Percentiles rank a stretch among this genome's conserved stretches.
phyloP scores from a whole-genome alignment of 2,329 filamentous ascomycete genomes.

The Exserohilum turcica region DNA sequence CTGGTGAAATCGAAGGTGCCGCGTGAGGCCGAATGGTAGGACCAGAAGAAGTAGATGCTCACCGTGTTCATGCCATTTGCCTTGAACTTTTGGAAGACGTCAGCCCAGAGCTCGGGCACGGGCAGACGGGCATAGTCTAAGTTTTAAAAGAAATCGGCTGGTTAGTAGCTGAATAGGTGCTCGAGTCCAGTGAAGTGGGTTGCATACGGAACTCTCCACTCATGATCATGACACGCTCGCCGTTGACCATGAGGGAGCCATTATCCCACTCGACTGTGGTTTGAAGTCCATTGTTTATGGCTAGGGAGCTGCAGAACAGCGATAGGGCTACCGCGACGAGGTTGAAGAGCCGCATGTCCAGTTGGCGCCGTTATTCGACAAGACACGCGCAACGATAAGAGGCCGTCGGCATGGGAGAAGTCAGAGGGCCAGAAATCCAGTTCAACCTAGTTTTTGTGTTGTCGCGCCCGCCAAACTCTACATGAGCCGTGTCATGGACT shows the following conservation, averaged over 20 bases:
- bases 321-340: conserved; percentile 12
- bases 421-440: not conserved
- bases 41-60: conserved; percentile 58
- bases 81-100: conserved; percentile 61
- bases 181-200: not conserved
- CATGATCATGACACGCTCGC: conserved; percentile 56
- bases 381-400: not conserved
- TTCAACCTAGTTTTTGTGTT: not conserved
- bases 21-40: conserved; percentile 54
- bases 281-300: conserved; percentile 37
- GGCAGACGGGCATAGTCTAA: conserved; percentile 57
- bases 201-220: conserved; percentile 55
- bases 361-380: no score
- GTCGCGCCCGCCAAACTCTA: not conserved
- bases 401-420: not conserved
- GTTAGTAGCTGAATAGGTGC: not conserved
- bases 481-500: not conserved
- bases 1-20: conserved; percentile 58
- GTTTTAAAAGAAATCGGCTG: not conserved
- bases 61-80: conserved; percentile 61
- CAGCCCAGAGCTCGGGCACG: conserved; percentile 59
- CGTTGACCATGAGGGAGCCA: conserved; percentile 58
- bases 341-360: conserved; percentile 18
- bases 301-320: conserved; percentile 20
- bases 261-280: conserved; percentile 58